A percentile compares a stretch with the other conserved stretches of the same genome.
Evolutionary conservation across 768 basidiomycete genomes (phyloP).

Genomic region (Pholiota molesta): DNA sequence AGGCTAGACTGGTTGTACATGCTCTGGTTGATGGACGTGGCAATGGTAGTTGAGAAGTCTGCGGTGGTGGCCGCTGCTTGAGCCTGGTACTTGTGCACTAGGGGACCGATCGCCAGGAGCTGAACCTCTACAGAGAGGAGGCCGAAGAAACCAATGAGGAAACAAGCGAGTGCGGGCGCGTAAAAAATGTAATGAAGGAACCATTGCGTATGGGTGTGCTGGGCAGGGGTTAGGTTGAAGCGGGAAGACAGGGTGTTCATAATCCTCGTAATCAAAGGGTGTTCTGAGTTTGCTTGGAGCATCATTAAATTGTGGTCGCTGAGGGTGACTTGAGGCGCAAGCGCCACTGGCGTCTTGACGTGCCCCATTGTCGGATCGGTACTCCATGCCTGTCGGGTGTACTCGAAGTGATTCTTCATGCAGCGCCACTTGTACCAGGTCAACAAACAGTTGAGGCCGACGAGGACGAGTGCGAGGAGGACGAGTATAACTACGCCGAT

Average conservation of each 20-base stretch:
- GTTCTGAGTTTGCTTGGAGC: conserved; percentile 66
- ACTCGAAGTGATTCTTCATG: conserved; percentile 64
- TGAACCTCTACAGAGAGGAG: conserved; percentile 87
- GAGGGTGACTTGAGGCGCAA: conserved; percentile 57
- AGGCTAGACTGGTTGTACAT: conserved; percentile 80
- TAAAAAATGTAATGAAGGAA: conserved; percentile 92
- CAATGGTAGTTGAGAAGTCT: conserved; percentile 73
- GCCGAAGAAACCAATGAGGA: conserved; percentile 92
- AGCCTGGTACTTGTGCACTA: conserved; percentile 68
- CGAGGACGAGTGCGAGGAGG: conserved; percentile 68
- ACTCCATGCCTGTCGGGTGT: conserved; percentile 77
- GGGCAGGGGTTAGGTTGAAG: conserved; percentile 58
- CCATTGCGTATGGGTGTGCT: conserved; percentile 80
- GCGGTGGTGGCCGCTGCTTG: conserved; percentile 61
- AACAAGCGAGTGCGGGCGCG: conserved; percentile 85
- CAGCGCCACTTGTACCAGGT: conserved; percentile 91
- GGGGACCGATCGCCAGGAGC: conserved; percentile 73
- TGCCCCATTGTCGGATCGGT: conserved; percentile 69
- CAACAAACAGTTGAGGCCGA: conserved; percentile 72
- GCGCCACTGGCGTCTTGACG: conserved; percentile 28
- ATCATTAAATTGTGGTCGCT: conserved; percentile 80
- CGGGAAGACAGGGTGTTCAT: conserved; percentile 53
- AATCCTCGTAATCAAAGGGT: conserved; percentile 75
- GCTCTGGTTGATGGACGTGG: conserved; percentile 74
- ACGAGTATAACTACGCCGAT: conserved; percentile 80